These are phyloP conservation scores for Thalassiosira hispida DNA, from an alignment of 352 stramenopile genomes.

Conservation along the genomic window DNA sequence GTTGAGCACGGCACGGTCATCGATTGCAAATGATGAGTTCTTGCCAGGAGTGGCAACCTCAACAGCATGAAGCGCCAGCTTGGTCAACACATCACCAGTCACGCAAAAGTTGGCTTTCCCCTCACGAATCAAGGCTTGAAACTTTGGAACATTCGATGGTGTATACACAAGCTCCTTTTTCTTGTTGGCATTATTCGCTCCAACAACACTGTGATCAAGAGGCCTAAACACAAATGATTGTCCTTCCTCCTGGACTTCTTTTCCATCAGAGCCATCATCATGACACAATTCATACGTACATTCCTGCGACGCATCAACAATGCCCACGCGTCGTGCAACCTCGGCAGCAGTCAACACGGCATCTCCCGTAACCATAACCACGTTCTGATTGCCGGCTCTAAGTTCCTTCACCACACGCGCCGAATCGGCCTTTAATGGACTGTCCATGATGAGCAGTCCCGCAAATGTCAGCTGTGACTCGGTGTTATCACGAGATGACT, in stretches of 20 bases:
- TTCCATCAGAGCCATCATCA: too few species aligned
- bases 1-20: constrained; percentile 64
- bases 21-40: constrained; percentile 6
- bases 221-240: constrained; percentile 29
- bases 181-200: not conserved
- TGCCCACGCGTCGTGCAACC: constrained; percentile 94
- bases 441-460: constrained; percentile 94
- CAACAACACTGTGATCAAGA: constrained; percentile 11
- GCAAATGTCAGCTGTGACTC: constrained; percentile 91
- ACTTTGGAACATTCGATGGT: constrained; percentile 35
- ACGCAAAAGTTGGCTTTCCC: constrained; percentile 66
- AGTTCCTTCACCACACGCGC: constrained; percentile 92
- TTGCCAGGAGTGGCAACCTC: constrained; percentile 17
- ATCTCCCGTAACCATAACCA: constrained; percentile 99
- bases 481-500: constrained; percentile 53
- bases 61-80: constrained; percentile 55
- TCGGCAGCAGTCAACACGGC: constrained; percentile 95
- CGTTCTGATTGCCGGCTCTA: constrained; percentile 89
- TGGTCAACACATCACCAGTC: constrained; percentile 74
- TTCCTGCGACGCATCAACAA: constrained; percentile 79
- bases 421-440: constrained; percentile 95
- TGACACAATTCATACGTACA: constrained; percentile 58
- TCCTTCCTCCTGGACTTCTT: not conserved
- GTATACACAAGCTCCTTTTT: constrained; percentile 18
- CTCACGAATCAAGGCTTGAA: constrained; percentile 35